Percentiles rank a stretch among this genome's conserved stretches.
These are phyloP conservation scores for Aspergillus mulundensis DNA, from an alignment of 495 filamentous ascomycete genomes.

Conservation along the genomic window DNA sequence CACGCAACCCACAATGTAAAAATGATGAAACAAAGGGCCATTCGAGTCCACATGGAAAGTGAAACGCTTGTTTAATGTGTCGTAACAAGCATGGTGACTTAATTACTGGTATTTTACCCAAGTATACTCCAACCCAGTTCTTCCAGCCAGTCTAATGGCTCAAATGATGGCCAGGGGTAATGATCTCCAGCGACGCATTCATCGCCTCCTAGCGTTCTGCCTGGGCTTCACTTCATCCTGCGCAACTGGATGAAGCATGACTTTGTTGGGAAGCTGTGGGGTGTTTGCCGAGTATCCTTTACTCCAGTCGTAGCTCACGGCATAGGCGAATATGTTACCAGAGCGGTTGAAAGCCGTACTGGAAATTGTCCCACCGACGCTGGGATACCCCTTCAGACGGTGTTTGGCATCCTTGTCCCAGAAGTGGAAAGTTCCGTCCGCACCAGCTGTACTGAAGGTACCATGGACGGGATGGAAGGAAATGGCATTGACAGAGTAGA, in stretches of 20 bases:
- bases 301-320: slow-evolving; percentile 92
- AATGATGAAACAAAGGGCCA: too few relatives aligned
- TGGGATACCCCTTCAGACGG: slow-evolving; percentile 82
- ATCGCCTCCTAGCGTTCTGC: slow-evolving; percentile 67
- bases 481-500: slow-evolving; percentile 86
- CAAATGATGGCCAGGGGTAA: background rate
- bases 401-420: slow-evolving; percentile 90
- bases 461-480: slow-evolving; percentile 83
- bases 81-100: background rate
- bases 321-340: slow-evolving; percentile 84
- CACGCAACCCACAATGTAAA: background rate
- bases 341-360: slow-evolving; percentile 71
- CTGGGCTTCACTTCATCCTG: slow-evolving; percentile 79
- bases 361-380: slow-evolving; percentile 74
- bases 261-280: slow-evolving; percentile 66
- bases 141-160: background rate
- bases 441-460: slow-evolving; percentile 86
- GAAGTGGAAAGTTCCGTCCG: slow-evolving; percentile 85
- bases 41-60: too few relatives aligned
- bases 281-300: slow-evolving; percentile 77
- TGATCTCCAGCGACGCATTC: slow-evolving; percentile 17
- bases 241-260: slow-evolving; percentile 78
- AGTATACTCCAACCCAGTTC: background rate
- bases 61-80: too few relatives aligned
- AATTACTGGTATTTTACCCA: background rate